Base-by-base conservation (phyloP, 768 basidiomycete genomes). In the Auriscalpium microsporum region DNA sequence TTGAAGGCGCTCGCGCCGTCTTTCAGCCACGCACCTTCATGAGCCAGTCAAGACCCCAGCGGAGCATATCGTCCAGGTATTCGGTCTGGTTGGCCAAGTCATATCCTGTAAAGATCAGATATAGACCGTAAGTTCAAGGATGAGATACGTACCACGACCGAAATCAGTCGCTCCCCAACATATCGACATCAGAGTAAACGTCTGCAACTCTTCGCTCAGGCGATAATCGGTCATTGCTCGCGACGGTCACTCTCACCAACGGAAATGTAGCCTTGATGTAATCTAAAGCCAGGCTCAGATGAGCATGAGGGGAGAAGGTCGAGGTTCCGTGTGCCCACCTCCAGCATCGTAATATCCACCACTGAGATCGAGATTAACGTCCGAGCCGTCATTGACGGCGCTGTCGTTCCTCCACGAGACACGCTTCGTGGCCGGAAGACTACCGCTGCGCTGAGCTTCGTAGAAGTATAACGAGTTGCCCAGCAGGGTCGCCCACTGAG, bases 331-430 rank as follows among this genome's bases (percentile, higher is more conserved):
- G 38, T 45, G 62, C 73, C 63, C 64, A 88, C 89, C 89, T 73
- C 93, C 93, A 57, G 94, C 92, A 75, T 95, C 94, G 66, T 90
- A 94, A 66, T 86, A 95, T 8, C 94, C 94, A 67, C 92, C 91
- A 35, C 77, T 82, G 52, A 96, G 71, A 67, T 97, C 88, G 14
- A 92, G 64, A 6, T 77, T 76, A 36, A 76, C 83, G 59, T 91
- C 86, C 56, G 74, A 69, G 13, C 93, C 94, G 69, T 97, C 94
- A 37, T 81, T 71, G 21, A 85, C 62, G 16, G 82, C 80, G 63
- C 89, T 91, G 54, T 86, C 79, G 63, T 96, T 96, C 52, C 94
- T 75, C 94, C 94, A 97, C 23, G 79, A 65, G 2, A 94, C 90
- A 42, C 94, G 79, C 57, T 89, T 90, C 4, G 74, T 74, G 11